phyloP scores from a whole-genome alignment of 2,329 filamentous ascomycete genomes.

The Calonectria pseudoturangicola region DNA sequence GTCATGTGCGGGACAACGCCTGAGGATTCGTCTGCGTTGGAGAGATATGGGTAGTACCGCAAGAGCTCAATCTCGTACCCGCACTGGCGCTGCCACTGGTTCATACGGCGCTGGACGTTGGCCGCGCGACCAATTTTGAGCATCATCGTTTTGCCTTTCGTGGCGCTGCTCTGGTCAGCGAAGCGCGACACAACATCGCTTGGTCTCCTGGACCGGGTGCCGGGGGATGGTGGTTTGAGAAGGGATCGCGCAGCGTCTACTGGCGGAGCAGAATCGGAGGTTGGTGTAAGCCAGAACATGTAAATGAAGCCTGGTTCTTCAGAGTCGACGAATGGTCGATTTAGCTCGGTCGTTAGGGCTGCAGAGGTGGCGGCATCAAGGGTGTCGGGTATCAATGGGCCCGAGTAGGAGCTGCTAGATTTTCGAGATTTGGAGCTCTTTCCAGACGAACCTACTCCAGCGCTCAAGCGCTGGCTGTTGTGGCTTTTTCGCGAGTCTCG shows the following conservation, averaged over 20 bases:
- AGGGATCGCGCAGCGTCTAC: slow-evolving; percentile 76
- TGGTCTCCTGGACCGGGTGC: slow-evolving; percentile 65
- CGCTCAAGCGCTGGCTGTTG: slow-evolving; percentile 44
- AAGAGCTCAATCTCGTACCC: slow-evolving; percentile 91
- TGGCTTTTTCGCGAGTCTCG: slow-evolving; percentile 46
- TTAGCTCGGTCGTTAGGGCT: slow-evolving; percentile 83
- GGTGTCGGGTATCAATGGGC: slow-evolving; percentile 78
- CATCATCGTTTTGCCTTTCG: slow-evolving; percentile 75
- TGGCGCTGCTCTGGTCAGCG: slow-evolving; percentile 57
- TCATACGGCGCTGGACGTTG: slow-evolving; percentile 93
- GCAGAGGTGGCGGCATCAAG: slow-evolving; percentile 82
- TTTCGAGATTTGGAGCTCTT: slow-evolving; percentile 57
- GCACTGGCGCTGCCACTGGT: slow-evolving; percentile 95
- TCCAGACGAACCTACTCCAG: slow-evolving; percentile 54
- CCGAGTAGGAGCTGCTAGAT: slow-evolving; percentile 58
- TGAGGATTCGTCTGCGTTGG: slow-evolving; percentile 62
- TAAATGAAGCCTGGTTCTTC: slow-evolving; percentile 94
- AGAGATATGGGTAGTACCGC: slow-evolving; percentile 91
- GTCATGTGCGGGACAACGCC: slow-evolving; percentile 77
- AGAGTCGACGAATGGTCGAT: slow-evolving; percentile 80
- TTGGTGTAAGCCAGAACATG: slow-evolving; percentile 95
- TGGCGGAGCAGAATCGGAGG: slow-evolving; percentile 71
- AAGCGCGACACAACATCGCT: slow-evolving; percentile 75
- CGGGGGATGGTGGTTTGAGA: slow-evolving; percentile 69
- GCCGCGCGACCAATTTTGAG: slow-evolving; percentile 80